These are phyloP conservation scores for Candida namnaoensis DNA, from an alignment of 805 yeast species.

Conservation along the genomic window DNA sequence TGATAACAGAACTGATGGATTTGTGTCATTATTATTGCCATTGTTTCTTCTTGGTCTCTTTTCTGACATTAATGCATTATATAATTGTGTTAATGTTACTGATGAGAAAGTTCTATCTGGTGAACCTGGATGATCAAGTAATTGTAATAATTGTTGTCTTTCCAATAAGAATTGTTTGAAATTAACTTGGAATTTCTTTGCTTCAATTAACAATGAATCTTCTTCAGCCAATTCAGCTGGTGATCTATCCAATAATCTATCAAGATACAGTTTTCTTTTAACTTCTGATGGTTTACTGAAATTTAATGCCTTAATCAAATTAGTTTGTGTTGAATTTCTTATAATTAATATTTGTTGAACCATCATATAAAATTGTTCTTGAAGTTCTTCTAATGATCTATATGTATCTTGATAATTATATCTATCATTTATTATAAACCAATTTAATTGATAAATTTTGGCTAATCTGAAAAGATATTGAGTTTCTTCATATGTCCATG, in stretches of 20 bases:
- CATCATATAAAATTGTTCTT: conserved; percentile 70
- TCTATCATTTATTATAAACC: conserved; percentile 62
- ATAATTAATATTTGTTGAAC: conserved; percentile 44
- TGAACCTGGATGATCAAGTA: conserved; percentile 83
- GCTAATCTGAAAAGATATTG: conserved; percentile 68
- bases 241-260: conserved; percentile 66
- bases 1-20: background rate
- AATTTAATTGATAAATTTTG: conserved; percentile 39
- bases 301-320: conserved; percentile 54
- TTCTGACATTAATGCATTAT: conserved; percentile 67
- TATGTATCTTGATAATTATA: conserved; percentile 22
- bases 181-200: conserved; percentile 83
- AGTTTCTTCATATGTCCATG: conserved; percentile 78
- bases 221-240: conserved; percentile 99
- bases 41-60: conserved; percentile 42
- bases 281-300: conserved; percentile 66
- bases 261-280: conserved; percentile 74
- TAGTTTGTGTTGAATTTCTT: conserved; percentile 36
- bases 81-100: conserved; percentile 83
- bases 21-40: background rate
- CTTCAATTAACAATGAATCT: conserved; percentile 87
- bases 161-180: conserved; percentile 85
- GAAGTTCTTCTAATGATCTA: conserved; percentile 69
- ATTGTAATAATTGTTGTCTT: conserved; percentile 65
- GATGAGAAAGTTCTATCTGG: conserved; percentile 73